These are phyloP conservation scores for Arthrobotrys musiformis DNA, from an alignment of 2,329 filamentous ascomycete genomes.

Conservation along the genomic window DNA sequence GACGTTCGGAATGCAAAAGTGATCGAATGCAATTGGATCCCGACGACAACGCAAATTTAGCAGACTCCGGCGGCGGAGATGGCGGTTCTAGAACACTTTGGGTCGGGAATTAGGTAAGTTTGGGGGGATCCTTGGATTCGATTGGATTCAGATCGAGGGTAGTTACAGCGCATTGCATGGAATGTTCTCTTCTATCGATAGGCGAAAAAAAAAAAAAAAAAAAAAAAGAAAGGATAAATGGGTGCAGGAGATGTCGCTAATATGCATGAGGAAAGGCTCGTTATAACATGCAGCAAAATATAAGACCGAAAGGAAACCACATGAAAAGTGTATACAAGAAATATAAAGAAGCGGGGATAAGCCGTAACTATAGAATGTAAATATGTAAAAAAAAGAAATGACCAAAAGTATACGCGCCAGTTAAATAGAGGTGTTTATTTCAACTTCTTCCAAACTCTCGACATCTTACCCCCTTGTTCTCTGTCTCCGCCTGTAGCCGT, in stretches of 20 bases:
- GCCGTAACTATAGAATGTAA: no score
- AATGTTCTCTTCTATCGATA: slow-evolving; percentile 17
- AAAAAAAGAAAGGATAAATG: neutral
- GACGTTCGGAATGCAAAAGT: slow-evolving; percentile 22
- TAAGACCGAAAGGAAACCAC: neutral
- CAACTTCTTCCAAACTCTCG: slow-evolving; percentile 52
- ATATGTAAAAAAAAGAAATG: neutral
- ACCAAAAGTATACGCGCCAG: no score
- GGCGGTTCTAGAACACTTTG: slow-evolving; percentile 8
- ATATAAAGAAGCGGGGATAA: neutral
- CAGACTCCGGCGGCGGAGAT: slow-evolving; percentile 1
- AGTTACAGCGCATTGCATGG: neutral
- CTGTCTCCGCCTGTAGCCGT: neutral
- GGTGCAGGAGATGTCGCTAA: slow-evolving; percentile 15
- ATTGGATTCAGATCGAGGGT: slow-evolving; percentile 1
- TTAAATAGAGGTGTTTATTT: slow-evolving; percentile 7
- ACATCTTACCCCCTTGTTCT: slow-evolving; percentile 42
- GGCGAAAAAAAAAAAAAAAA: neutral
- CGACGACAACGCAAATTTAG: neutral
- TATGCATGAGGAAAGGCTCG: neutral
- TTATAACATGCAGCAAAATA: neutral
- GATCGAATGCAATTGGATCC: neutral
- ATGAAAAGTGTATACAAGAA: slow-evolving; percentile 13
- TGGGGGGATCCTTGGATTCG: neutral
- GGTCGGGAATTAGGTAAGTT: neutral